Evolutionary conservation across 1,284 basidiomycete species (phyloP).

Genomic region (Amylostereum areolatum): DNA sequence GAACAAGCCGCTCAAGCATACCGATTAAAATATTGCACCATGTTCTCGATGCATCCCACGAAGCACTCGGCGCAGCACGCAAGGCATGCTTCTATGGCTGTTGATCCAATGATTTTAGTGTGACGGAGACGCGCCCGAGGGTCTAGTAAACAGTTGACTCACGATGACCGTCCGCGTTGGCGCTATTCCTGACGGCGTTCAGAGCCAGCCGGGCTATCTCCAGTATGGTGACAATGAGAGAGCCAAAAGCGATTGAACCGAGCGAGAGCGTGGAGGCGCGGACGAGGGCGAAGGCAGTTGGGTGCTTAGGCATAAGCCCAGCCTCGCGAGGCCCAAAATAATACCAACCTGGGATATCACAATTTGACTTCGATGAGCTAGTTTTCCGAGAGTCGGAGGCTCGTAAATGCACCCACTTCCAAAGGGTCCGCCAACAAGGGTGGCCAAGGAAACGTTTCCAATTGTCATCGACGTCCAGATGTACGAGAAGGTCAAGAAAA

Average conservation of each 20-base stretch:
- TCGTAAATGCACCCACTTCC: conserved; percentile 34
- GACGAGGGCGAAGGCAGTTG: conserved; percentile 66
- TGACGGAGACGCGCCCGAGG: background rate
- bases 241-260: conserved; percentile 88
- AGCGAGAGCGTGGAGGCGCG: conserved; percentile 83
- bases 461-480: conserved; percentile 81
- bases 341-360: conserved; percentile 47
- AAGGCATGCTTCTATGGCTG: conserved; percentile 67
- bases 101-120: background rate
- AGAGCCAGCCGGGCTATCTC: conserved; percentile 72
- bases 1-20: conserved; percentile 24
- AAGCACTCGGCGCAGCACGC: conserved; percentile 82
- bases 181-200: conserved; percentile 59
- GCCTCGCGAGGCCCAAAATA: conserved; percentile 63
- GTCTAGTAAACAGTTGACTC: conserved; percentile 20
- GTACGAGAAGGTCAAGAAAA: conserved; percentile 79
- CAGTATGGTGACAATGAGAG: conserved; percentile 82
- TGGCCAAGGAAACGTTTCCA: conserved; percentile 73
- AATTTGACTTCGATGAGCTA: background rate
- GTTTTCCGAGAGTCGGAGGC: background rate
- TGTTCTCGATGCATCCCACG: conserved; percentile 62
- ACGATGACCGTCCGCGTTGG: conserved; percentile 74
- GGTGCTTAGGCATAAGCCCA: conserved; percentile 68
- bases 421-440: conserved; percentile 70
- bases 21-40: conserved; percentile 83